Conservation (phyloP, 1,284 basidiomycete species). For the Moniliophthora roreri region DNA sequence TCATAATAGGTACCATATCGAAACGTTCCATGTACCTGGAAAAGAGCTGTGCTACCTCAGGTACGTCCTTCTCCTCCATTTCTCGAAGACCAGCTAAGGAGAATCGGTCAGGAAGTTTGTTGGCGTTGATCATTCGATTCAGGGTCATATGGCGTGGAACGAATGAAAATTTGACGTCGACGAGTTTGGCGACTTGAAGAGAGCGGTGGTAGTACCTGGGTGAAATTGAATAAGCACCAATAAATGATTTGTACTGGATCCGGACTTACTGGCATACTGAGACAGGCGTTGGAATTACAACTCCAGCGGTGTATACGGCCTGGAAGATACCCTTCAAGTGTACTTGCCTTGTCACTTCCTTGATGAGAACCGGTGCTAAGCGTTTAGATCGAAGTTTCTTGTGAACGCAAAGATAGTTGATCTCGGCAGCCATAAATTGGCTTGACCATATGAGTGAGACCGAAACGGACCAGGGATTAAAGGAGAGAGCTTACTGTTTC, state of each 20-base stretch:
- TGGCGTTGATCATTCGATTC: conserved; percentile 79
- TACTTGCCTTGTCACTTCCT: conserved; percentile 95
- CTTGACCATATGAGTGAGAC: conserved; percentile 37
- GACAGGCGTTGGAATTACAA: conserved; percentile 89
- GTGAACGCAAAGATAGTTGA: conserved; percentile 98
- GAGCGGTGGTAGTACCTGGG: conserved; percentile 90
- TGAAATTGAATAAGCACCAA: background rate
- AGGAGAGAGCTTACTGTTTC: conserved; percentile 56
- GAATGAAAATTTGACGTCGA: conserved; percentile 90
- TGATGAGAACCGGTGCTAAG: conserved; percentile 95
- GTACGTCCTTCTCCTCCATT: conserved; percentile 82
- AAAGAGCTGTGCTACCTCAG: conserved; percentile 75
- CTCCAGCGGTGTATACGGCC: conserved; percentile 95
- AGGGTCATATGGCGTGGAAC: conserved; percentile 84
- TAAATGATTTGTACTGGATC: background rate
- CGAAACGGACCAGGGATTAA: background rate
- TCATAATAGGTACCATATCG: conserved; percentile 80
- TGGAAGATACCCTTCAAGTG: conserved; percentile 93
- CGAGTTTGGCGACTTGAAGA: conserved; percentile 89
- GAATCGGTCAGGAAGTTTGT: conserved; percentile 63
- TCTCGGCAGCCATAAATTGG: conserved; percentile 77
- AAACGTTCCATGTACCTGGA: conserved; percentile 84
- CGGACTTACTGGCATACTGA: conserved; percentile 70
- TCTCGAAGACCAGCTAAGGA: conserved; percentile 74
- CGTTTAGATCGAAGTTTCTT: conserved; percentile 97